Conservation (phyloP, 2,329 filamentous ascomycete genomes). For the Pseudocercospora crystallina region DNA sequence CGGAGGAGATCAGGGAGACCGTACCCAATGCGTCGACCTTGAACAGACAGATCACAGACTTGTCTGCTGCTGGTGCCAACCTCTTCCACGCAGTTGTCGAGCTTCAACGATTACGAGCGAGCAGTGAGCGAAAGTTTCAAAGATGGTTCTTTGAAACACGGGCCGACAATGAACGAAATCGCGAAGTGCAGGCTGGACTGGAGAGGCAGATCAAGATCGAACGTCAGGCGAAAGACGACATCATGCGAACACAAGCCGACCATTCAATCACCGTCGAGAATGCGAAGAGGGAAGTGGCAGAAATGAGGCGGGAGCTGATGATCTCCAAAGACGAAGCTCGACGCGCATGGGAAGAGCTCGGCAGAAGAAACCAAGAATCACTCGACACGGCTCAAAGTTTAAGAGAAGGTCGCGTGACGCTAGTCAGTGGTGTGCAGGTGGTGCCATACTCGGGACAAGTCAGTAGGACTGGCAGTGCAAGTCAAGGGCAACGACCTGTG, state of each 20-base stretch:
- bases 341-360: constrained; percentile 95
- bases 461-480: constrained; percentile 42
- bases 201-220: constrained; percentile 74
- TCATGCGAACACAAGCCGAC: constrained; percentile 46
- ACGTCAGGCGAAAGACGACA: constrained; percentile 66
- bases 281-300: constrained; percentile 56
- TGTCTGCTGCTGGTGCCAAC: constrained; percentile 96
- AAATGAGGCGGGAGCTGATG: constrained; percentile 88
- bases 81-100: constrained; percentile 97
- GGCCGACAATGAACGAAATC: constrained; percentile 78
- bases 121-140: constrained; percentile 96
- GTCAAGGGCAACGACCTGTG: constrained; percentile 37
- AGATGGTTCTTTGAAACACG: constrained; percentile 97
- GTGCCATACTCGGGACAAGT: constrained; percentile 58
- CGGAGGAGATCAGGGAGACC: constrained; percentile 77
- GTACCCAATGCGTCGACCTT: constrained; percentile 78
- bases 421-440: constrained; percentile 91
- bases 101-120: constrained; percentile 86
- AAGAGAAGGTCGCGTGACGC: constrained; percentile 80
- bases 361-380: constrained; percentile 88
- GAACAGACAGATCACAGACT: constrained; percentile 88
- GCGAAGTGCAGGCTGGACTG: constrained; percentile 79
- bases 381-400: constrained; percentile 82
- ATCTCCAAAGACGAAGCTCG: constrained; percentile 96
- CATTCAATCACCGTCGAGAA: constrained; percentile 28